A percentile compares a stretch with the other conserved stretches of the same genome.
phyloP scores from a whole-genome alignment of 805 yeast species.

The Brettanomyces nanus region DNA sequence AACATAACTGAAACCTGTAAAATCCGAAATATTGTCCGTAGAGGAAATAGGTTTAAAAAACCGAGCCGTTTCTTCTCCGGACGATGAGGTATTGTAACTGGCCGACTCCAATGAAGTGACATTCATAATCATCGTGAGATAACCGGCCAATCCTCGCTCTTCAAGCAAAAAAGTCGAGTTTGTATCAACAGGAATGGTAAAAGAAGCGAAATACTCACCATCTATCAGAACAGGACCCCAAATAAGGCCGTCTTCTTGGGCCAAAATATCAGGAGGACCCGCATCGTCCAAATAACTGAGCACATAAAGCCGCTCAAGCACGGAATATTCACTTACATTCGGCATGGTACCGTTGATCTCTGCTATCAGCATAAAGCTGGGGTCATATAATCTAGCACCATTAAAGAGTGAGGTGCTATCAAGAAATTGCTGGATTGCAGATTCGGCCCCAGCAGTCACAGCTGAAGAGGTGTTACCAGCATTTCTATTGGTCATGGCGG shows the following conservation, averaged over 20 bases:
- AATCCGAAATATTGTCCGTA: slow-evolving; percentile 15
- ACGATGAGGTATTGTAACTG: slow-evolving; percentile 32
- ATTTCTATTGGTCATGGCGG: slow-evolving; percentile 50
- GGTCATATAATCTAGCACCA: slow-evolving; percentile 60
- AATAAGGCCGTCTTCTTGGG: slow-evolving; percentile 38
- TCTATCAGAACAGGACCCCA: slow-evolving; percentile 58
- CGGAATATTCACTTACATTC: slow-evolving; percentile 26
- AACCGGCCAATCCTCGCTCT: slow-evolving; percentile 61
- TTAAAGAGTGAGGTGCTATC: slow-evolving; percentile 56
- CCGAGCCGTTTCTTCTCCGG: slow-evolving; percentile 26
- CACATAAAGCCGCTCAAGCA: slow-evolving; percentile 36
- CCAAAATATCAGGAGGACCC: slow-evolving; percentile 35
- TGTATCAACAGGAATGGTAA: slow-evolving; percentile 70
- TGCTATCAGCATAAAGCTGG: slow-evolving; percentile 41
- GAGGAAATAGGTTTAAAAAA: slow-evolving; percentile 19
- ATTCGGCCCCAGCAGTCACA: slow-evolving; percentile 37
- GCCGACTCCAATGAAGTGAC: slow-evolving; percentile 36
- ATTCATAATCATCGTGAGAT: slow-evolving; percentile 49
- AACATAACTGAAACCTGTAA: slow-evolving; percentile 32
- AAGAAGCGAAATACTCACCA: slow-evolving; percentile 50
- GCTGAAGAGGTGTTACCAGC: slow-evolving; percentile 63
- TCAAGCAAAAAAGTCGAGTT: slow-evolving; percentile 60
- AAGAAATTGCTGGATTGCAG: slow-evolving; percentile 51
- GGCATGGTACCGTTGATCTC: slow-evolving; percentile 28
- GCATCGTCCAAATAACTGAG: slow-evolving; percentile 7